phyloP scores from a whole-genome alignment of 768 basidiomycete genomes.

The Royoungia palumana region DNA sequence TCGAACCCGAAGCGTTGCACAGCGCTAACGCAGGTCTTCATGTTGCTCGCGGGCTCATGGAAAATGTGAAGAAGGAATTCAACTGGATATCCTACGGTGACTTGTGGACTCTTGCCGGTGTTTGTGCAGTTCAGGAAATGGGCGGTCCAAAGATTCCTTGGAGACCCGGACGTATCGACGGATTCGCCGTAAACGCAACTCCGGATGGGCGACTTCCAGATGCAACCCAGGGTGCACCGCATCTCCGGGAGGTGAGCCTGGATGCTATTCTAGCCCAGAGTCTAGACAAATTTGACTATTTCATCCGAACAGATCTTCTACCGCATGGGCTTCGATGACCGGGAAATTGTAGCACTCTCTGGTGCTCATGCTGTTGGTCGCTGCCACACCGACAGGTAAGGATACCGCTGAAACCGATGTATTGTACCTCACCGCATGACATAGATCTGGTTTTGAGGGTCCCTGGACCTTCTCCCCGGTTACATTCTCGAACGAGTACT shows the following conservation, averaged over 20 bases:
- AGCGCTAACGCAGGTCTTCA: constrained; percentile 81
- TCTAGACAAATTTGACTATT: neutral
- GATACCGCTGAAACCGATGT: neutral
- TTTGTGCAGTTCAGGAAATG: constrained; percentile 90
- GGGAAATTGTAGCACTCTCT: constrained; percentile 92
- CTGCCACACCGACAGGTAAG: constrained; percentile 79
- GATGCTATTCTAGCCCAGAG: neutral
- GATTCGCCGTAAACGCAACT: constrained; percentile 66
- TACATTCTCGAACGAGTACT: constrained; percentile 84
- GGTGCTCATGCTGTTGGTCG: constrained; percentile 96
- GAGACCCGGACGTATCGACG: constrained; percentile 92
- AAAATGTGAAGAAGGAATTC: constrained; percentile 83
- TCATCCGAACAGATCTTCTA: constrained; percentile 51
- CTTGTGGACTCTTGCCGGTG: constrained; percentile 94
- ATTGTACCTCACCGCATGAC: neutral
- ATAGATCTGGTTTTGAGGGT: constrained; percentile 75
- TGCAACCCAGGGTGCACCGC: constrained; percentile 76
- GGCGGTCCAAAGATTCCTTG: constrained; percentile 90
- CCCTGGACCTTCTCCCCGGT: constrained; percentile 97
- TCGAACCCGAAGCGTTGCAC: constrained; percentile 83
- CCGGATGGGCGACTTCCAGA: constrained; percentile 92
- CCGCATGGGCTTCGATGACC: constrained; percentile 90
- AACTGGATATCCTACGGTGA: constrained; percentile 96
- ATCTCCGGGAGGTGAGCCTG: constrained; percentile 67
- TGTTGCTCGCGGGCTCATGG: constrained; percentile 78